A percentile compares a stretch with the other conserved stretches of the same genome.
phyloP scores from a whole-genome alignment of 2,329 filamentous ascomycete species.

The Neopestalotiopsis clavispora region DNA sequence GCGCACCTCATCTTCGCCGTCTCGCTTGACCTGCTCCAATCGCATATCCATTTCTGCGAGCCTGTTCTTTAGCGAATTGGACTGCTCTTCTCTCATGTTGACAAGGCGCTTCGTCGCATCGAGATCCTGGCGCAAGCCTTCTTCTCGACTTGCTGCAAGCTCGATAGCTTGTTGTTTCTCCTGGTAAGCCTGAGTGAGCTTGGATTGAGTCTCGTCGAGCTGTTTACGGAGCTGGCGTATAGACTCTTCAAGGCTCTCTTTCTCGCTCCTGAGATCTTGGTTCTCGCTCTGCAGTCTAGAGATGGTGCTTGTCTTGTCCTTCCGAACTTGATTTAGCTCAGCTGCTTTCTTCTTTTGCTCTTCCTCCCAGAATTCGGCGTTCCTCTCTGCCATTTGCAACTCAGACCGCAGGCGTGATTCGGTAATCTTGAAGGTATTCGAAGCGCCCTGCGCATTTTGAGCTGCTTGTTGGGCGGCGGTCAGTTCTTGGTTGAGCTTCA shows the following conservation, averaged over 20 bases:
- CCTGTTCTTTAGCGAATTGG: conserved; percentile 72
- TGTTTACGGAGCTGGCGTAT: conserved; percentile 82
- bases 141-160: conserved; percentile 78
- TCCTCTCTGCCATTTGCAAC: conserved; percentile 84
- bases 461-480: conserved; percentile 81
- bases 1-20: conserved; percentile 65
- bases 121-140: conserved; percentile 85
- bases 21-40: conserved; percentile 68
- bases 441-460: conserved; percentile 79
- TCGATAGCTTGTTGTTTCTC: conserved; percentile 88
- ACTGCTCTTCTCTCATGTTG: conserved; percentile 79
- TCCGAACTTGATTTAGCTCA: conserved; percentile 88
- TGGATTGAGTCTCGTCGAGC: conserved; percentile 82
- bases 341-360: conserved; percentile 90
- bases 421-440: conserved; percentile 83
- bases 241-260: conserved; percentile 76
- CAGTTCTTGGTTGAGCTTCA: conserved; percentile 83
- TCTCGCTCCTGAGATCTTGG: conserved; percentile 83
- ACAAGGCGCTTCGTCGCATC: conserved; percentile 82
- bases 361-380: conserved; percentile 90
- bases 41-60: conserved; percentile 71
- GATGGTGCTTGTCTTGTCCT: conserved; percentile 91
- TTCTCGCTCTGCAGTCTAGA: conserved; percentile 86
- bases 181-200: conserved; percentile 81
- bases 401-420: conserved; percentile 92